phyloP scores from a whole-genome alignment of 768 basidiomycete species.

The Lentinula detonsa region DNA sequence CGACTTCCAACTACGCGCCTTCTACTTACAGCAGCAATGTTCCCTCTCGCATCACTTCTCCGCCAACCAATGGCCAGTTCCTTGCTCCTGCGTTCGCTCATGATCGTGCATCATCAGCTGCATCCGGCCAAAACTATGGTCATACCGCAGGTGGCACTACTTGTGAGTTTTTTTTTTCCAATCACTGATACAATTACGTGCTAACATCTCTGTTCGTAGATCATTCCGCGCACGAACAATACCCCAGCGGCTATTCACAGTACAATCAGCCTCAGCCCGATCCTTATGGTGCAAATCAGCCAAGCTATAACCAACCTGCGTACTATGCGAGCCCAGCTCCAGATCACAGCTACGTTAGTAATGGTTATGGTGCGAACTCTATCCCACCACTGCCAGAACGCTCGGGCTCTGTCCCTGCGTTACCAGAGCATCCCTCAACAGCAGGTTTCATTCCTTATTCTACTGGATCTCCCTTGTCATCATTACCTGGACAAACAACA shows the following conservation, averaged over 20 bases:
- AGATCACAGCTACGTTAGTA: slow-evolving; percentile 53
- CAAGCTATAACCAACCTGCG: neutral
- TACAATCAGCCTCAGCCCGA: slow-evolving; percentile 35
- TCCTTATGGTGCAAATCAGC: slow-evolving; percentile 19
- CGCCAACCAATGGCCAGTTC: slow-evolving; percentile 25
- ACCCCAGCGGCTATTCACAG: slow-evolving; percentile 37
- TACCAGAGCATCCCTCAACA: slow-evolving; percentile 17
- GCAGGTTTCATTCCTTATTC: slow-evolving; percentile 11
- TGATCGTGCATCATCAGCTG: slow-evolving; percentile 14
- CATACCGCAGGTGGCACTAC: slow-evolving; percentile 48
- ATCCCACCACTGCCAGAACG: slow-evolving; percentile 35
- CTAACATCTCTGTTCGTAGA: slow-evolving; percentile 30
- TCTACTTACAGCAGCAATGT: slow-evolving; percentile 20
- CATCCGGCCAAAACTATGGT: slow-evolving; percentile 37
- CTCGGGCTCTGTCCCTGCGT: slow-evolving; percentile 16
- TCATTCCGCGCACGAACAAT: slow-evolving; percentile 50
- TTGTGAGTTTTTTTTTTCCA: too few species aligned
- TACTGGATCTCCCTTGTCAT: slow-evolving; percentile 24
- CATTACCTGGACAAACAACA: slow-evolving; percentile 14
- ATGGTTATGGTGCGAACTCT: slow-evolving; percentile 45
- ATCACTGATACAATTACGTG: neutral
- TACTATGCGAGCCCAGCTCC: slow-evolving; percentile 16
- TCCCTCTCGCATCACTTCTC: slow-evolving; percentile 11
- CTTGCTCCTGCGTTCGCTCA: slow-evolving; percentile 11
- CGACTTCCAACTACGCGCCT: slow-evolving; percentile 34